phyloP scores from a whole-genome alignment of 768 basidiomycete species.

The Paxillus involutus region DNA sequence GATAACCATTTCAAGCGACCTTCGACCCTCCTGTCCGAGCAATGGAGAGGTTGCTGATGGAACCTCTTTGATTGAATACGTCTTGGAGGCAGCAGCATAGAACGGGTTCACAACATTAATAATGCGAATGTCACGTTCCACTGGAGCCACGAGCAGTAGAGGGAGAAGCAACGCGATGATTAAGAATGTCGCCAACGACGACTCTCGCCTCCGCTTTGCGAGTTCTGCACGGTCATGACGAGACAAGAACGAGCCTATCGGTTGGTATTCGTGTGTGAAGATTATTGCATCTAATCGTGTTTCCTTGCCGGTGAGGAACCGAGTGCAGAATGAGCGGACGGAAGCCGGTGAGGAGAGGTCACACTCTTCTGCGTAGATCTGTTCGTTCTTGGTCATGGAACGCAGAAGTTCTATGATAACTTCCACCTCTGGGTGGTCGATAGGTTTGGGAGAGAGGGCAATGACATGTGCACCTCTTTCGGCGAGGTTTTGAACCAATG shows the following conservation, averaged over 20 bases:
- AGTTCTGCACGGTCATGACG: constrained; percentile 29
- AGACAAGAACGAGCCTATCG: constrained; percentile 51
- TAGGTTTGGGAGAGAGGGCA: constrained; percentile 61
- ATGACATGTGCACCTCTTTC: constrained; percentile 78
- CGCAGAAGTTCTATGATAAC: constrained; percentile 68
- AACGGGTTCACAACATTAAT: constrained; percentile 86
- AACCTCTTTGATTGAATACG: constrained; percentile 31
- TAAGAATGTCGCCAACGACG: constrained; percentile 72
- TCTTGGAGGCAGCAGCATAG: constrained; percentile 74
- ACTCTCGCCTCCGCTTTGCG: constrained; percentile 42
- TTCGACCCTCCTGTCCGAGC: constrained; percentile 60
- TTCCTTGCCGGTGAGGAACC: constrained; percentile 64
- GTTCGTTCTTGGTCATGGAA: constrained; percentile 66
- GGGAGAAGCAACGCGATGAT: constrained; percentile 80
- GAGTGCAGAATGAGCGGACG: constrained; percentile 66
- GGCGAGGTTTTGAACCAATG: constrained; percentile 64
- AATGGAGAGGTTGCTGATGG: constrained; percentile 30
- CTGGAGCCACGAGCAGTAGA: constrained; percentile 74
- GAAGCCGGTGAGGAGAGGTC: constrained; percentile 66
- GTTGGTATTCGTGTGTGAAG: constrained; percentile 74
- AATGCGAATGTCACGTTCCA: constrained; percentile 90
- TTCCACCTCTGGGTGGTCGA: constrained; percentile 47
- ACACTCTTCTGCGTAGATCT: constrained; percentile 79
- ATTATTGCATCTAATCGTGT: constrained; percentile 77
- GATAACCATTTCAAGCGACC: constrained; percentile 61